These are phyloP conservation scores for Hyaloscypha variabilis DNA, from an alignment of 495 filamentous ascomycete genomes.

Conservation along the genomic window DNA sequence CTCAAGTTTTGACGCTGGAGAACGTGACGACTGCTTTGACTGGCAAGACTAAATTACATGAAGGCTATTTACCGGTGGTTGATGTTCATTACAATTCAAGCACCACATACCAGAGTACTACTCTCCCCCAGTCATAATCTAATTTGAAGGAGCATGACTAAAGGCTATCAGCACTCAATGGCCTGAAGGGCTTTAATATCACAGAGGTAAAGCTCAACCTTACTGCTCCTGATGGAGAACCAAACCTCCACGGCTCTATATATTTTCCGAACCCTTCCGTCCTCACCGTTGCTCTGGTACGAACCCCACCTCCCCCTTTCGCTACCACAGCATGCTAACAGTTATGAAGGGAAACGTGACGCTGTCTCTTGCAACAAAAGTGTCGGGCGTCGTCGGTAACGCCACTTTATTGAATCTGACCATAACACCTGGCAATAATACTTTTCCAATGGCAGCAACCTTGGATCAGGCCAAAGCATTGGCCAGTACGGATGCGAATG, in stretches of 20 bases:
- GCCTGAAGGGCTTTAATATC: constrained; percentile 37
- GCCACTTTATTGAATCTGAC: constrained; percentile 38
- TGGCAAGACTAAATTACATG: constrained; percentile 57
- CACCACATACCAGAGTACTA: constrained; percentile 55
- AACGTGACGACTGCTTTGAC: constrained; percentile 60
- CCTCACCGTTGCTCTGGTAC: constrained; percentile 13
- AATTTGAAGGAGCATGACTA: constrained; percentile 39
- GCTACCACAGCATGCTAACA: constrained; percentile 12
- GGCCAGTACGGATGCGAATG: constrained; percentile 7
- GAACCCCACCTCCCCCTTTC: too few relatives aligned
- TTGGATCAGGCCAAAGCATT: constrained; percentile 24
- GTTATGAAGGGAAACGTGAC: constrained; percentile 39
- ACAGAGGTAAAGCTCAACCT: constrained; percentile 55
- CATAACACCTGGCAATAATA: constrained; percentile 46
- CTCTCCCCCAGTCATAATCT: too few relatives aligned
- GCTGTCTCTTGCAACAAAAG: constrained; percentile 36
- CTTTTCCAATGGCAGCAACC: constrained; percentile 35
- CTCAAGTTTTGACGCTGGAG: constrained; percentile 55
- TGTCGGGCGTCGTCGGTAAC: constrained; percentile 30
- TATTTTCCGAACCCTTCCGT: constrained; percentile 64
- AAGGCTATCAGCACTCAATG: constrained; percentile 52
- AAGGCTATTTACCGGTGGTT: constrained; percentile 49
- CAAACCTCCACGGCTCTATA: constrained; percentile 66
- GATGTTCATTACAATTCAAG: constrained; percentile 59
- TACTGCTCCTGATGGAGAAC: constrained; percentile 40